phyloP scores from a whole-genome alignment of 176 grass and related monocot species.

The Musa itinerans region DNA sequence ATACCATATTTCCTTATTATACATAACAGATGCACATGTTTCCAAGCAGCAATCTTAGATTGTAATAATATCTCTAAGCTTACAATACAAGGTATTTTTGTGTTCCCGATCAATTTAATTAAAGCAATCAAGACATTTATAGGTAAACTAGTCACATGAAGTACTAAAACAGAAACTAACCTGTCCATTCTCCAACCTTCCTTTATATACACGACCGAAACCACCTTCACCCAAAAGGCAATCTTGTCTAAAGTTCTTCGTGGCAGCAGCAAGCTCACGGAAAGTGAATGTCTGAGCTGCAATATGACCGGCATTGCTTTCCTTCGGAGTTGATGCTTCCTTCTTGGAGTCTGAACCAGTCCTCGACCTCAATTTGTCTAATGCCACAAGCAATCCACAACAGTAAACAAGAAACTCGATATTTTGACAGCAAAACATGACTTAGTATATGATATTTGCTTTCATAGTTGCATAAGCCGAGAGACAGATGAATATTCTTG shows the following conservation, averaged over 20 bases:
- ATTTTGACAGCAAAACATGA: not conserved
- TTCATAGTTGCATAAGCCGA: too few species aligned
- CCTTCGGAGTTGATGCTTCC: constrained; percentile 13
- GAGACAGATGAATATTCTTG: too few species aligned
- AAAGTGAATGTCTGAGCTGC: constrained; percentile 37
- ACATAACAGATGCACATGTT: not conserved
- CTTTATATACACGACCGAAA: constrained; percentile 43
- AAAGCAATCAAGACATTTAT: not conserved
- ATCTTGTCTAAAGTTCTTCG: constrained; percentile 33
- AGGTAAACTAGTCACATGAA: not conserved
- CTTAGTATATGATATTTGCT: too few species aligned
- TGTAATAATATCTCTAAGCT: not conserved
- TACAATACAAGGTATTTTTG: not conserved
- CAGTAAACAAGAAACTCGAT: not conserved
- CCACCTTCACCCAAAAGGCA: constrained; percentile 39
- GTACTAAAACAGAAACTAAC: constrained; percentile 1
- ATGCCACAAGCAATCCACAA: not conserved
- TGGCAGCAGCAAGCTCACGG: constrained; percentile 31
- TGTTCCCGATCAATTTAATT: not conserved
- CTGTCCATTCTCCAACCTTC: constrained; percentile 22
- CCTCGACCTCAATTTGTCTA: constrained; percentile 18
- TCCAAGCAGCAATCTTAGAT: not conserved
- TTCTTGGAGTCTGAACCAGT: constrained; percentile 19
- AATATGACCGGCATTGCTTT: constrained; percentile 32
- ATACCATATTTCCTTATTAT: not conserved